Evolutionary conservation across 2,329 filamentous ascomycete genomes (phyloP).

Genomic region (Neopestalotiopsis sp.): DNA sequence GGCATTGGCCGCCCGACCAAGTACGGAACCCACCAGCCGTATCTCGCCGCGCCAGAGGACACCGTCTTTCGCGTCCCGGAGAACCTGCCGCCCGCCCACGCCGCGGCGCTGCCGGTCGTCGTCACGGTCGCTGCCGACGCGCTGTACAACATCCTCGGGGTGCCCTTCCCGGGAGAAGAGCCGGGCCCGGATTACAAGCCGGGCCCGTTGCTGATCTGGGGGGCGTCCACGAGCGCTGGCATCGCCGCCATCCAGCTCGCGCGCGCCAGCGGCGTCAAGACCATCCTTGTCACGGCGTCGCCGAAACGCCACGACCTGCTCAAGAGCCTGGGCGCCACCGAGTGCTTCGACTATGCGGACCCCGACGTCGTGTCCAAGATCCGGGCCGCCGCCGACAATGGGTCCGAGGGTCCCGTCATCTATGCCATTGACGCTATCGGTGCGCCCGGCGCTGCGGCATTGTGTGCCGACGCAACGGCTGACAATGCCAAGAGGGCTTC

Average conservation of each 20-base stretch:
- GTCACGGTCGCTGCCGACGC: conserved; percentile 29
- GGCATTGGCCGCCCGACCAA: conserved; percentile 7
- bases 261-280: conserved; percentile 33
- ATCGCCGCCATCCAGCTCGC: conserved; percentile 42
- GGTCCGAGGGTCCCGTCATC: background rate
- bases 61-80: background rate
- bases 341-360: conserved; percentile 42
- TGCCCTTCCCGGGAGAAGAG: conserved; percentile 16
- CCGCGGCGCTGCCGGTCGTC: conserved; percentile 24
- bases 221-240: conserved; percentile 42
- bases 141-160: conserved; percentile 27
- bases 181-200: conserved; percentile 18
- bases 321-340: conserved; percentile 38
- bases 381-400: conserved; percentile 2
- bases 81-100: conserved; percentile 20
- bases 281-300: conserved; percentile 41
- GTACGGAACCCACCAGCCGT: conserved; percentile 20
- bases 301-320: conserved; percentile 37
- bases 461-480: background rate
- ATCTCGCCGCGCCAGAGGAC: conserved; percentile 10
- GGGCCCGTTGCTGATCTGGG: conserved; percentile 42
- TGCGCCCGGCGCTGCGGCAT: background rate
- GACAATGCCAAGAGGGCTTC: background rate
- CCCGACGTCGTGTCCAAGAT: conserved; percentile 23
- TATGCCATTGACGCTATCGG: background rate